Conservation (phyloP, 305 asterid species). For the Fraxinus platypoda region DNA sequence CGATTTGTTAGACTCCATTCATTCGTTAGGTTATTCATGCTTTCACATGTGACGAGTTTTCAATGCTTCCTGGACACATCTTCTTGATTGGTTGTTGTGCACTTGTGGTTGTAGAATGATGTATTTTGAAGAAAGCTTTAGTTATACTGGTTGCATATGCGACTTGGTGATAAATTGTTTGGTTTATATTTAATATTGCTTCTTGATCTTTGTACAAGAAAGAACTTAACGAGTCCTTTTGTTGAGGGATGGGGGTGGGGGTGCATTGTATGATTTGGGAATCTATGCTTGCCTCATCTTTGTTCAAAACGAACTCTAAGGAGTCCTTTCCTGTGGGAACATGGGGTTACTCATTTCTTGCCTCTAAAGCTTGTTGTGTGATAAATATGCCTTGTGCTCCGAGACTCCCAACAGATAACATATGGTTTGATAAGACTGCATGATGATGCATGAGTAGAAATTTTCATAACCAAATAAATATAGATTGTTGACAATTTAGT, state of each 20-base stretch:
- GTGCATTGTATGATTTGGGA: not conserved
- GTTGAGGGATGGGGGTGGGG: not conserved
- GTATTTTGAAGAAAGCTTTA: not conserved
- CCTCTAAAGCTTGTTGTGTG: not conserved
- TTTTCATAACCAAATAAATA: not conserved
- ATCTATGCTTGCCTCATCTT: not conserved
- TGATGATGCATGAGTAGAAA: not conserved
- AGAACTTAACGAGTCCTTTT: not conserved
- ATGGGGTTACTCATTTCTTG: not conserved
- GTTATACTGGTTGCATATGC: not conserved
- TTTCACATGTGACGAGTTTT: not conserved
- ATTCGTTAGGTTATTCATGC: not conserved
- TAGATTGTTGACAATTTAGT: too few species aligned
- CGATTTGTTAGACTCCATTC: not conserved
- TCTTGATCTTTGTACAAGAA: not conserved
- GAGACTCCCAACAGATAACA: not conserved
- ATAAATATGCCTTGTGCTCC: not conserved
- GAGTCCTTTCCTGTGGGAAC: not conserved
- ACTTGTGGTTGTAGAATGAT: not conserved
- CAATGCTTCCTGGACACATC: not conserved
- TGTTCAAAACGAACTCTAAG: not conserved
- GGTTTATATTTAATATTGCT: not conserved
- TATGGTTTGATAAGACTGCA: not conserved
- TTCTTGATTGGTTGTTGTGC: not conserved
- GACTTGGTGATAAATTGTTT: not conserved